phyloP scores from a whole-genome alignment of 305 asterid genomes.

The Lippia alba region DNA sequence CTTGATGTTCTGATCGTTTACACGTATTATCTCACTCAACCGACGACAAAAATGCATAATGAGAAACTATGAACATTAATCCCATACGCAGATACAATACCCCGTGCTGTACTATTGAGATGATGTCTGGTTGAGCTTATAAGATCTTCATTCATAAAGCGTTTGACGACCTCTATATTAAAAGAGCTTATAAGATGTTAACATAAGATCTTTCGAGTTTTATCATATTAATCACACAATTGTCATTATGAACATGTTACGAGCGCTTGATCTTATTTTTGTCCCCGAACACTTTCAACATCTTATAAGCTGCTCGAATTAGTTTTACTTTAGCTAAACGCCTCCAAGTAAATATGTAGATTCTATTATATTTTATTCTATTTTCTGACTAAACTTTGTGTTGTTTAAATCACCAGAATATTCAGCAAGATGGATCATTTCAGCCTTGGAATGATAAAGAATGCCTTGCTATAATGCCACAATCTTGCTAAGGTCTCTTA shows the following conservation, averaged over 20 bases:
- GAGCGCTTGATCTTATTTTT: too few relatives aligned
- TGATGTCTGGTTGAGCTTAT: too few relatives aligned
- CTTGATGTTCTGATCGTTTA: too few relatives aligned
- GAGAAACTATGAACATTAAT: background rate
- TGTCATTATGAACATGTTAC: too few relatives aligned
- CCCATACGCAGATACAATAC: background rate
- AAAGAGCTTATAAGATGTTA: too few relatives aligned
- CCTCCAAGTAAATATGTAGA: background rate
- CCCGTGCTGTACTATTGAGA: background rate
- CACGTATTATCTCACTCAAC: background rate
- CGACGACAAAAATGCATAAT: background rate
- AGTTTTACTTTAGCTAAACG: too few relatives aligned
- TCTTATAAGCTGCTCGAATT: too few relatives aligned
- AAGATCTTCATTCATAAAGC: too few relatives aligned
- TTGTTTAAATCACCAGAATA: conserved; percentile 38
- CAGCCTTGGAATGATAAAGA: conserved; percentile 61
- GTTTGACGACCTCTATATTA: too few relatives aligned
- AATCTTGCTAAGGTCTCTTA: conserved; percentile 22
- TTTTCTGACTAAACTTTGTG: conserved; percentile 30
- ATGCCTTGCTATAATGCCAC: conserved; percentile 52
- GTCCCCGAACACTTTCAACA: too few relatives aligned
- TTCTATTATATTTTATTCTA: conserved; percentile 7
- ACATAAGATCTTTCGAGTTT: background rate
- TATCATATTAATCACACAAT: background rate
- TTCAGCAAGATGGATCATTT: conserved; percentile 44